These are phyloP conservation scores for Musa balbisiana DNA, from an alignment of 202 grass and related monocot genomes.

Conservation along the genomic window DNA sequence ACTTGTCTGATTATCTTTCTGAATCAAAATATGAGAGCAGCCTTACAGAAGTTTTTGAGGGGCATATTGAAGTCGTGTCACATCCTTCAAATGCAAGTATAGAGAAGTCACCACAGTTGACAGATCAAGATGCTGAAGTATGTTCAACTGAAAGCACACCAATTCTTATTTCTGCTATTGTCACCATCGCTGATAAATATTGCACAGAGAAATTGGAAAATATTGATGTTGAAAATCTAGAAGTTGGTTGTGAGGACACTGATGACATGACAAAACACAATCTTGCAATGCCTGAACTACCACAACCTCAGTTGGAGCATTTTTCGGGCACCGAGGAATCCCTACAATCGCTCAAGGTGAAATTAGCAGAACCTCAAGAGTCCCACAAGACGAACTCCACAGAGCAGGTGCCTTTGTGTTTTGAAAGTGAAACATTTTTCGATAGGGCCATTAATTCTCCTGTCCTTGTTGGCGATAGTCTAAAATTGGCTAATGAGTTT, in stretches of 20 bases:
- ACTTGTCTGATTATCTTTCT: neutral
- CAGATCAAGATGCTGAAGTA: neutral
- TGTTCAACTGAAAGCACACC: neutral
- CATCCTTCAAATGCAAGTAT: neutral
- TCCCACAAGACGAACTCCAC: neutral
- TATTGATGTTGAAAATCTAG: neutral
- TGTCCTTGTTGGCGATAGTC: conserved; percentile 28
- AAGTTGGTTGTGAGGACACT: neutral
- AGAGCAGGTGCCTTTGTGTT: neutral
- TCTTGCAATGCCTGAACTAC: neutral
- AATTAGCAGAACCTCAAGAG: neutral
- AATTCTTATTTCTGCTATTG: neutral
- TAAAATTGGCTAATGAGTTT: conserved; percentile 41
- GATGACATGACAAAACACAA: neutral
- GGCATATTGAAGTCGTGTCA: neutral
- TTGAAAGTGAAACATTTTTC: neutral
- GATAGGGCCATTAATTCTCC: conserved; percentile 19
- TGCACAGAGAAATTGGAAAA: neutral
- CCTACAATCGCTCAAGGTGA: neutral
- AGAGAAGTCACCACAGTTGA: neutral
- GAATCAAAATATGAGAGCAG: neutral
- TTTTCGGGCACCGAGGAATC: neutral
- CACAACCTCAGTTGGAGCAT: neutral
- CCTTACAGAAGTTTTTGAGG: neutral
- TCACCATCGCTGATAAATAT: neutral